phyloP scores from a whole-genome alignment of 495 filamentous ascomycete genomes.

The Podospora bellae-mahoneyi region DNA sequence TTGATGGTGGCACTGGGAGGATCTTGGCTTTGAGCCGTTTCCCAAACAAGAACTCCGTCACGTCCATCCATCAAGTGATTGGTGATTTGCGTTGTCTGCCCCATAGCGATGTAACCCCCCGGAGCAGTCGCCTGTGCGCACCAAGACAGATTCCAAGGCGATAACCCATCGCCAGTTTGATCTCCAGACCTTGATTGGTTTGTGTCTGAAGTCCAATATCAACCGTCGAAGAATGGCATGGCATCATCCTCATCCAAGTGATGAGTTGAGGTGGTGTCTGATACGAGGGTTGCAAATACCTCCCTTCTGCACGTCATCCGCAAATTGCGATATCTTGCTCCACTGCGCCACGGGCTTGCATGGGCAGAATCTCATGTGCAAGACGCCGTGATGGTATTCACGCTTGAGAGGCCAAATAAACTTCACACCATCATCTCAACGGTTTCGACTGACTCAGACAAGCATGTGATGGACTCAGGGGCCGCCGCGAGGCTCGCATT shows the following conservation, averaged over 20 bases:
- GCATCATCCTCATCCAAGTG: not conserved
- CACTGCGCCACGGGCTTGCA: conserved; percentile 14
- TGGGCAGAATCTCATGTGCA: conserved; percentile 14
- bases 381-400: conserved; percentile 6
- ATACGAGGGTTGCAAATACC: not conserved
- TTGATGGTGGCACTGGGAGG: conserved; percentile 11
- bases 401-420: not conserved
- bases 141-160: conserved; percentile 10
- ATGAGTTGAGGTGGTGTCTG: not conserved
- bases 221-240: not conserved
- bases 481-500: not conserved
- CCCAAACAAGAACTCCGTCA: conserved; percentile 1
- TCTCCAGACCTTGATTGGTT: conserved; percentile 5
- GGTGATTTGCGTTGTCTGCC: not conserved
- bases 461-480: conserved; percentile 11
- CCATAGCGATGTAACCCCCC: conserved; percentile 11
- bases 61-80: conserved; percentile 4
- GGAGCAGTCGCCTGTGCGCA: not conserved
- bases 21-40: conserved; percentile 3
- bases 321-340: not conserved
- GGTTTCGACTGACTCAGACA: not conserved
- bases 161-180: not conserved
- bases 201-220: conserved; percentile 11
- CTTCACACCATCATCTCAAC: conserved; percentile 11
- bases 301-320: not conserved